Evolutionary conservation across 352 stramenopile species (phyloP).

Genomic region (Globisporangium emineosum): DNA sequence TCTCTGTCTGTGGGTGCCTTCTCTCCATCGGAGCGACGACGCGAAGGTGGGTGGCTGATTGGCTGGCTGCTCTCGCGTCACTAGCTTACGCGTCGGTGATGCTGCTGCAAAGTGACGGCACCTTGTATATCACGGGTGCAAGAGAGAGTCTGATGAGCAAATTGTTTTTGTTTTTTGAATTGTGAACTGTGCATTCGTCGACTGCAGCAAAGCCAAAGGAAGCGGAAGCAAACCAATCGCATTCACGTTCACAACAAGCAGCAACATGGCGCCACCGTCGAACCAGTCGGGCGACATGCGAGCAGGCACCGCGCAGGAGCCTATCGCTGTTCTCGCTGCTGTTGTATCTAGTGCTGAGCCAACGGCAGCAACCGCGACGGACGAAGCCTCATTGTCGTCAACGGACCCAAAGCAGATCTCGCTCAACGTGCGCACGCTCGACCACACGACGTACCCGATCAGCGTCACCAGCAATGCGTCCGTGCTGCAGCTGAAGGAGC

Average conservation of each 20-base stretch:
- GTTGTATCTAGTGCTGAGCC: background rate
- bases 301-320: background rate
- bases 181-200: too few species aligned
- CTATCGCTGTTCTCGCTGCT: background rate
- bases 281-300: background rate
- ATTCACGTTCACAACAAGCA: background rate
- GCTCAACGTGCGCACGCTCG: constrained; percentile 80
- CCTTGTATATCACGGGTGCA: too few species aligned
- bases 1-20: too few species aligned
- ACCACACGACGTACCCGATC: constrained; percentile 81
- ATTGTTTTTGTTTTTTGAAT: too few species aligned
- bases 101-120: too few species aligned
- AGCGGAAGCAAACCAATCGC: background rate
- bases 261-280: constrained; percentile 1
- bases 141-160: too few species aligned
- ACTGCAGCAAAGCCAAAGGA: background rate
- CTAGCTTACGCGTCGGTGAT: too few species aligned
- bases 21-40: too few species aligned
- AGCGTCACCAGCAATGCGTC: constrained; percentile 56
- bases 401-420: constrained; percentile 30
- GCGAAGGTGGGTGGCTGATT: too few species aligned
- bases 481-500: constrained; percentile 73
- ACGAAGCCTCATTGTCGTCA: background rate
- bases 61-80: too few species aligned
- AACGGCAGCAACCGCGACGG: constrained; percentile 1